Evolutionary conservation across 805 yeast species (phyloP), one percentile per base, ranked within the genome.

Genomic region (Lachancea fermentati): DNA sequence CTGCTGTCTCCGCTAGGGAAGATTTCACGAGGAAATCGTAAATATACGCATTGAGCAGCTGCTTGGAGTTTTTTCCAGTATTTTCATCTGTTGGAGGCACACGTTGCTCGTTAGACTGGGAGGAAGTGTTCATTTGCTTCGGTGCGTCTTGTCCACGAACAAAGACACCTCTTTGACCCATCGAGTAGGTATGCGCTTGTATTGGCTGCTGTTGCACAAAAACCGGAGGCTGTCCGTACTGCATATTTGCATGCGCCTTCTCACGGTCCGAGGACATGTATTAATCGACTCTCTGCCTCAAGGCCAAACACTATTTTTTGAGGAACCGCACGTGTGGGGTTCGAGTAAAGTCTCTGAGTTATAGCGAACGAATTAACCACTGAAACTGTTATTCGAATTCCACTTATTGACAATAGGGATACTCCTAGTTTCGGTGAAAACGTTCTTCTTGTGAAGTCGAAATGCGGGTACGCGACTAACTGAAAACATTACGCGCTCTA

Each of bases 21-120:
- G 84, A 78, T 61, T 88, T 88, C 52, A 84, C 55, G 46, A 88
- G 67, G 53, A 86, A 89, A 62, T 88, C 96, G 57, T 87, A 85
- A 28, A 88, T 80, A 60, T 87, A 88, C 5, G 91, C 88, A 58
- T 88, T 85, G 46, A 88, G 65, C 22, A 80, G 60, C 55, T 79
- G 80, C 50, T 76, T 73, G 19, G 57, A 29, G 19, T 19, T 30
- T 16, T 24, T 28, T 3, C 17, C 13, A 14, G 15, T 12, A 17
- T 22, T 17, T 8, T 5, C 19, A 12, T 24, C 34, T 14, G 15
- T 26, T 36, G 32, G 13, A 5, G 13, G 28, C 28, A 25, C 33
- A 19, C 32, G 25, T 36, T 36, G 30, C 32, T 19, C 25, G 24
- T n/a, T 13, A 32, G 4, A 26, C 18, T 36, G 18, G 39, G 16